These are phyloP conservation scores for grape (Vitis vinifera) DNA, from an alignment of 164 flowering plant genomes.

Conservation along the genomic window DNA sequence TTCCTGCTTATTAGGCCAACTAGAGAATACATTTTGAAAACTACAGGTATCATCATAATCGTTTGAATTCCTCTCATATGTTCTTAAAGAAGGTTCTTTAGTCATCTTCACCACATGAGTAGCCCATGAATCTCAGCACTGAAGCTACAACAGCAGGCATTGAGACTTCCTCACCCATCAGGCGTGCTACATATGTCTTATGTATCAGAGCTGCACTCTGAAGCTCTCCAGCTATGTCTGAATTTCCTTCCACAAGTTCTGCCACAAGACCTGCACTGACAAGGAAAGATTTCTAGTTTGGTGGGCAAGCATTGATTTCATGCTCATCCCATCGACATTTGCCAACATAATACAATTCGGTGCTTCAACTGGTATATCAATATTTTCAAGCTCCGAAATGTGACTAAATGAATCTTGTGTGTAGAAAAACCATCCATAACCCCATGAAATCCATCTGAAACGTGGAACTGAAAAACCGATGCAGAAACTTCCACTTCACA, in stretches of 20 bases:
- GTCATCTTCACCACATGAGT: constrained; percentile 83
- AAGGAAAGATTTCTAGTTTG: constrained; percentile 88
- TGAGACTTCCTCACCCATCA: constrained; percentile 99
- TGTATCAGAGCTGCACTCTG: constrained; percentile 99
- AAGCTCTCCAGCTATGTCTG: constrained; percentile 87
- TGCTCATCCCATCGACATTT: constrained; percentile 79
- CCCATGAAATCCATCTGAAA: constrained; percentile 83
- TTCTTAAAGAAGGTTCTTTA: constrained; percentile 56
- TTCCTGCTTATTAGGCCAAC: constrained; percentile 82
- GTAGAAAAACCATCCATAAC: constrained; percentile 90
- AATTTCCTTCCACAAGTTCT: constrained; percentile 77
- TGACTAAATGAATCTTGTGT: constrained; percentile 70
- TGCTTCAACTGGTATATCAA: constrained; percentile 65
- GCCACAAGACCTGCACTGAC: constrained; percentile 75
- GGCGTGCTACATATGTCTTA: constrained; percentile 96
- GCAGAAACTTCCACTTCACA: constrained; percentile 89
- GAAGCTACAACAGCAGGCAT: constrained; percentile 98
- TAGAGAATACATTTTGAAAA: constrained; percentile 78
- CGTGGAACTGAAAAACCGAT: constrained; percentile 80
- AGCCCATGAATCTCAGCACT: constrained; percentile 93
- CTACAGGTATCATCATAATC: constrained; percentile 77
- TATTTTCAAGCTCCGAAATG: constrained; percentile 87
- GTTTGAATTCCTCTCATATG: constrained; percentile 69
- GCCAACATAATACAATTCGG: constrained; percentile 95
- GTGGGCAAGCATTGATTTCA: constrained; percentile 85